Evolutionary conservation across 2,329 filamentous ascomycete genomes (phyloP).

Genomic region (Didymella lethalis): DNA sequence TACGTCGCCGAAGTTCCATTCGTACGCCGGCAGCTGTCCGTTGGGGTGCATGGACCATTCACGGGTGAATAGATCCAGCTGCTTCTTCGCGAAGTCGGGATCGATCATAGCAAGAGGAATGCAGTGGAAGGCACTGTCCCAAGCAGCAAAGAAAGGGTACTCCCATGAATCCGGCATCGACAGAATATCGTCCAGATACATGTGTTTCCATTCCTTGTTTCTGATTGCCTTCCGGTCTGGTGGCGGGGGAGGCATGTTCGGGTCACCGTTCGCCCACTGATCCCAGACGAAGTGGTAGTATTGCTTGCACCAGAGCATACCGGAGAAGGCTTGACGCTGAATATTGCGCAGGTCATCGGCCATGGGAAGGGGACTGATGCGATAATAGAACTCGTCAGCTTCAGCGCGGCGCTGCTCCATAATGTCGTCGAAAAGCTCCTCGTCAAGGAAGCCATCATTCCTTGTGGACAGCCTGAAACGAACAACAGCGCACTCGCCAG

Average conservation of each 20-base stretch:
- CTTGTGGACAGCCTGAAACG: conserved; percentile 86
- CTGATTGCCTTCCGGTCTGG: conserved; percentile 79
- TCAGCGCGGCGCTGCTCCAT: conserved; percentile 87
- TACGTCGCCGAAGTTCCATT: conserved; percentile 98
- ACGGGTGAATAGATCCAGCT: conserved; percentile 91
- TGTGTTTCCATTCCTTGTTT: conserved; percentile 91
- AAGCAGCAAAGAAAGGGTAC: conserved; percentile 96
- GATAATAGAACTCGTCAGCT: conserved; percentile 94
- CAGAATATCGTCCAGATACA: conserved; percentile 92
- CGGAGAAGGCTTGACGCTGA: conserved; percentile 90
- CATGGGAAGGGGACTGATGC: conserved; percentile 92
- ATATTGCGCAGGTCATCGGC: conserved; percentile 92
- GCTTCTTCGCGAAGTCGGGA: conserved; percentile 97
- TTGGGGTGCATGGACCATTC: conserved; percentile 99
- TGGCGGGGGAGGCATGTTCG: conserved; percentile 85
- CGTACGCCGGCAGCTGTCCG: conserved; percentile 89
- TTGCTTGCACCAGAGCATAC: conserved; percentile 99
- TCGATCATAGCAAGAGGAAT: conserved; percentile 97
- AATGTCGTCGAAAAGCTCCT: conserved; percentile 90
- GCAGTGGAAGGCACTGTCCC: conserved; percentile 97
- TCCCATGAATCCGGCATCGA: conserved; percentile 99
- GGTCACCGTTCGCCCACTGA: conserved; percentile 96
- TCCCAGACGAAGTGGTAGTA: conserved; percentile 98
- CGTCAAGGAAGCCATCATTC: conserved; percentile 81
- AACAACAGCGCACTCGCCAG: conserved; percentile 93